Percentiles rank a stretch among this genome's conserved stretches.
Evolutionary conservation across 106 monocot species (phyloP).

Genomic region (Xerophyta viscosa): DNA sequence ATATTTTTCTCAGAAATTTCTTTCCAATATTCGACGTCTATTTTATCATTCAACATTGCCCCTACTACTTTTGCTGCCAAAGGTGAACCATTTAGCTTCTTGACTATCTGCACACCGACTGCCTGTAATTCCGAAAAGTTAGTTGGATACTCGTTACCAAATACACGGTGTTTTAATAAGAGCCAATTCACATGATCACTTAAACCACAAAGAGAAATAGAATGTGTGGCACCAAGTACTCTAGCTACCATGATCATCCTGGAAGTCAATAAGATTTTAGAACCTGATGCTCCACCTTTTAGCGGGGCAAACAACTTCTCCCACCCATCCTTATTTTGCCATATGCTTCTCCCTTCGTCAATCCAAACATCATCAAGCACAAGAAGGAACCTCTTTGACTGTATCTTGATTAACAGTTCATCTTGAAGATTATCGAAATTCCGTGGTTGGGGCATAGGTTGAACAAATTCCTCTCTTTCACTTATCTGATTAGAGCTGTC

Average conservation of each 20-base stretch:
- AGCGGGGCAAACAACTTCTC: conserved; percentile 7
- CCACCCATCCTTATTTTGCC: background rate
- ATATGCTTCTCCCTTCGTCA: background rate
- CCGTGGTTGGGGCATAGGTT: too few species aligned
- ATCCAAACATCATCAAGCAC: conserved; percentile 30
- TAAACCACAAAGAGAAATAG: background rate
- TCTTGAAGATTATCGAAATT: conserved; percentile 18
- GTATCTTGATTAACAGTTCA: background rate
- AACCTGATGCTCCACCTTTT: background rate
- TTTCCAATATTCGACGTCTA: conserved; percentile 11
- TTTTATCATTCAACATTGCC: background rate
- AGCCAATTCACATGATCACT: background rate
- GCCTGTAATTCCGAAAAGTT: background rate
- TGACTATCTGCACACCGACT: conserved; percentile 16
- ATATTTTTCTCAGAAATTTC: conserved; percentile 10
- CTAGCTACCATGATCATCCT: conserved; percentile 2
- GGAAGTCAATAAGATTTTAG: conserved; percentile 15
- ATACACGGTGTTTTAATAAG: conserved; percentile 15
- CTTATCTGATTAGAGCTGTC: too few species aligned
- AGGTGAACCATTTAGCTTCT: conserved; percentile 19
- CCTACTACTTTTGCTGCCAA: conserved; percentile 36
- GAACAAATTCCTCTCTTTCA: too few species aligned
- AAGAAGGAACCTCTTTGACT: conserved; percentile 11
- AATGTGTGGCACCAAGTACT: background rate
- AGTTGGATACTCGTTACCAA: conserved; percentile 2